phyloP scores from a whole-genome alignment of 768 basidiomycete genomes.

The Multifurca ochricompacta region DNA sequence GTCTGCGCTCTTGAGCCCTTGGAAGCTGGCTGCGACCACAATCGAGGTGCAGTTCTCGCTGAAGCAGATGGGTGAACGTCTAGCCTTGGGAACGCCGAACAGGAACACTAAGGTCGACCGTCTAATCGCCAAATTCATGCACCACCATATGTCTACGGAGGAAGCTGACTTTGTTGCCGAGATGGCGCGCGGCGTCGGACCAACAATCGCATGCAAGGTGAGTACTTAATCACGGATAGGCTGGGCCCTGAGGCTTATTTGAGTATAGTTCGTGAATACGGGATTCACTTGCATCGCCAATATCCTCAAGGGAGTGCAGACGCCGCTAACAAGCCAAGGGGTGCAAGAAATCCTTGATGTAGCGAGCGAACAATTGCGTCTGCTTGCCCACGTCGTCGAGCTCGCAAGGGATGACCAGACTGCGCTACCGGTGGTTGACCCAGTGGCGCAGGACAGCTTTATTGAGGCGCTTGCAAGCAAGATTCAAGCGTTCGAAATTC shows the following conservation, averaged over 20 bases:
- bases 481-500: conserved; percentile 33
- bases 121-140: conserved; percentile 59
- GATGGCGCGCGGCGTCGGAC: conserved; percentile 64
- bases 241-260: neutral
- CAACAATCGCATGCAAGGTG: conserved; percentile 62
- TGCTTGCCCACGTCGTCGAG: conserved; percentile 60
- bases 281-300: conserved; percentile 60
- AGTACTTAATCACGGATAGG: neutral
- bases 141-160: conserved; percentile 65
- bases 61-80: conserved; percentile 62
- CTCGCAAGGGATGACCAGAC: conserved; percentile 45
- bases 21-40: conserved; percentile 76
- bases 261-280: conserved; percentile 60
- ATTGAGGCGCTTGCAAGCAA: conserved; percentile 41
- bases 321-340: conserved; percentile 24
- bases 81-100: conserved; percentile 48
- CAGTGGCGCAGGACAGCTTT: conserved; percentile 50
- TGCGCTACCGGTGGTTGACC: conserved; percentile 43
- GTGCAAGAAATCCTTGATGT: conserved; percentile 31
- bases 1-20: conserved; percentile 65
- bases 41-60: conserved; percentile 72
- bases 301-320: conserved; percentile 34
- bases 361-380: conserved; percentile 56
- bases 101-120: conserved; percentile 61
- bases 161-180: conserved; percentile 82